Base-by-base conservation (phyloP, 306 rosid genomes). In the Glycyrrhiza uralensis region DNA sequence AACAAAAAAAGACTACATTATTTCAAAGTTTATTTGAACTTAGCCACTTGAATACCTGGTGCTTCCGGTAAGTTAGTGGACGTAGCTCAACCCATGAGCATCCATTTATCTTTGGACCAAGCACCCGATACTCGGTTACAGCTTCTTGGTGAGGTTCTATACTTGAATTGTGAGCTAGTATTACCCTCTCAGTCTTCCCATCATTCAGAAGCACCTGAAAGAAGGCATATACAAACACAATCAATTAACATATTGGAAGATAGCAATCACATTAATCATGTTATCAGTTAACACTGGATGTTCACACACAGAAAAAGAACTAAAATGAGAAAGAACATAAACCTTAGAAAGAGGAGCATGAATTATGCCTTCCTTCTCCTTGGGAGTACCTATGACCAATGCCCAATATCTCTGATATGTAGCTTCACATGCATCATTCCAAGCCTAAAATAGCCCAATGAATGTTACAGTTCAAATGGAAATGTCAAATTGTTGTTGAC, bases 311-410 rank as follows among this genome's bases (percentile, higher is more conserved):
- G 4, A 44, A 6, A 75, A 30, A 32, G 12, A 66, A 67, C 35
- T 44, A 74, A 45, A 46, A 9, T 67, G 29, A 76, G 69, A 58
- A 59, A 29, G 73, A 44, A 64, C 35, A 57, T 54, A 70, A 66
- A 94, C 98, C 98, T 94, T 94, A n/a, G 92, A 75, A 60, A 93
- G 90, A 70, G 98, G 96, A 66, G 96, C 96, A 41, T 71, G 82
- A 46, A 91, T 87, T 60, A 89, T 24, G 61, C 98, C 98, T 79
- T 91, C 96, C 73, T 83, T 94, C 84, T 91, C 92, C 66, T 60
- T 82, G 23, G 97, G 98, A 61, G 85, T 83, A 19, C 98, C 97
- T 74, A 94, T 91, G 64, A 94, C 95, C 63, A 91, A 81, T 38
- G 96, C 97, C 98, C 97, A 94, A 76, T 89, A 87, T 79, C 87